Percentiles rank a stretch among this genome's conserved stretches.
Conservation (phyloP, 257 asterid genomes). For the Parsonsia alboflavescens region DNA sequence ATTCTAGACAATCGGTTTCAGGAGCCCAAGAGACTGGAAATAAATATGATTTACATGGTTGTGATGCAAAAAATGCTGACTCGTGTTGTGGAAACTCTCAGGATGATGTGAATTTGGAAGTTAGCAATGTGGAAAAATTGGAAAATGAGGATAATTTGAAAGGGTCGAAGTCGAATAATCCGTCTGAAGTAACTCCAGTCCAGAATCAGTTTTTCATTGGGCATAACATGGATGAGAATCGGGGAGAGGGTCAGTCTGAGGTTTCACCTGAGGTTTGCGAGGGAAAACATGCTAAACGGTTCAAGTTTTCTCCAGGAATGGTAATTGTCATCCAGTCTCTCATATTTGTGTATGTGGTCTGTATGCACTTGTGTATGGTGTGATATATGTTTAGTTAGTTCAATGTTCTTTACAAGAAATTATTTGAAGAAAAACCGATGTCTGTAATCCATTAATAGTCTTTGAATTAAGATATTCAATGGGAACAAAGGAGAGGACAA, state of each 20-base stretch:
- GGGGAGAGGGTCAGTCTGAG: constrained; percentile 28
- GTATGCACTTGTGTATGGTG: neutral
- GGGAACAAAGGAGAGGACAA: neutral
- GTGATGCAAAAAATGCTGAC: constrained; percentile 13
- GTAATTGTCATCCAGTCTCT: constrained; percentile 29
- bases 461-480: neutral
- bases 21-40: neutral
- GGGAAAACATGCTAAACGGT: constrained; percentile 51
- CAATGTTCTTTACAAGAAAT: neutral
- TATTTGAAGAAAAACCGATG: neutral
- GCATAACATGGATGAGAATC: constrained; percentile 36
- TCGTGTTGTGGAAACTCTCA: constrained; percentile 11
- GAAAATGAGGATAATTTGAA: constrained; percentile 16
- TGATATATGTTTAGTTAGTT: neutral
- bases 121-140: constrained; percentile 10
- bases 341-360: neutral
- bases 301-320: constrained; percentile 98
- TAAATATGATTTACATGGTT: constrained; percentile 4
- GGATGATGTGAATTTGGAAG: constrained; percentile 19
- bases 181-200: constrained; percentile 26
- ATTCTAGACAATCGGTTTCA: neutral
- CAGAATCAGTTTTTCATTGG: constrained; percentile 31
- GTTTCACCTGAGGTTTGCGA: constrained; percentile 71
- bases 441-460: neutral
- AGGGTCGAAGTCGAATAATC: constrained; percentile 29